These are phyloP conservation scores for Hypocreales sp. DNA, from an alignment of 2,329 filamentous ascomycete genomes.

Conservation along the genomic window DNA sequence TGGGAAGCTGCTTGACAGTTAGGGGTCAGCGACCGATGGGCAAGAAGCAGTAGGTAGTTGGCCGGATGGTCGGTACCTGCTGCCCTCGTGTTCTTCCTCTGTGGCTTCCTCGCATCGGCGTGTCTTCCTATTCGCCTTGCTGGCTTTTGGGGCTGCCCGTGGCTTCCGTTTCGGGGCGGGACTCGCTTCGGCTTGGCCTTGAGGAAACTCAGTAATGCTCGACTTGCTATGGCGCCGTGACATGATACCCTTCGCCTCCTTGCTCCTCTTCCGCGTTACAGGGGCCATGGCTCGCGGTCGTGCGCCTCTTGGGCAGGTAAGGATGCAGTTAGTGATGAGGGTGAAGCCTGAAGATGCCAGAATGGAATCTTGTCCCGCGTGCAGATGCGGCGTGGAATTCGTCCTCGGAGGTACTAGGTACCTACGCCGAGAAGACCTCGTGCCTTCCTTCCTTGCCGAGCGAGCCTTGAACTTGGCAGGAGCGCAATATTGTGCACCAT, in stretches of 20 bases:
- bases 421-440: no score
- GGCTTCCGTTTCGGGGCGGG: conserved; percentile 5
- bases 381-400: no score
- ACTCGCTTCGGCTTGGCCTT: conserved; percentile 1
- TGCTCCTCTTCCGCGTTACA: conserved; percentile 11
- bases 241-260: conserved; percentile 8
- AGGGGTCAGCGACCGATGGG: background rate
- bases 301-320: no score
- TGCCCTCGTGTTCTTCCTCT: background rate
- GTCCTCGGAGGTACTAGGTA: no score
- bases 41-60: background rate
- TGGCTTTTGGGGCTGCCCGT: conserved; percentile 4
- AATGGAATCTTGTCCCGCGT: no score
- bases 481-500: no score
- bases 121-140: conserved; percentile 1
- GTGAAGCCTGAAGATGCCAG: no score
- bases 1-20: background rate
- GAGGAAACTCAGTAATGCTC: no score
- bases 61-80: background rate
- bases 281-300: conserved; percentile 11
- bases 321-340: no score
- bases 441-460: no score
- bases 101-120: background rate
- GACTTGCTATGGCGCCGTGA: no score
- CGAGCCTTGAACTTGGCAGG: no score